These are phyloP conservation scores for Fagopyrum tataricum DNA, from an alignment of 148 eudicot species.

Conservation along the genomic window DNA sequence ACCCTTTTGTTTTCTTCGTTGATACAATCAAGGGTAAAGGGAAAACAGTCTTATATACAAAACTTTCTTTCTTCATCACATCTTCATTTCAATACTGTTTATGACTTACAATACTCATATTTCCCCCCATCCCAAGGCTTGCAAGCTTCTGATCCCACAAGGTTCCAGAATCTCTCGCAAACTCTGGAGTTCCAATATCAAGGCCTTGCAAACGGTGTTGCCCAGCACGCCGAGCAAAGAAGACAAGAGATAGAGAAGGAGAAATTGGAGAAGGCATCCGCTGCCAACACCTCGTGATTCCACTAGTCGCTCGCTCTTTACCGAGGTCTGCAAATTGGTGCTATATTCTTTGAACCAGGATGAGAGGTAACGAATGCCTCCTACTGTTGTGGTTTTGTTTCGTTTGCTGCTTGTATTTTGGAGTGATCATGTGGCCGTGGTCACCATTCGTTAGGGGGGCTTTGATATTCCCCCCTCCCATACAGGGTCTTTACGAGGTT, in stretches of 20 bases:
- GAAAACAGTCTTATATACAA: neutral
- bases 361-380: neutral
- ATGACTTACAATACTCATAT: neutral
- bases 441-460: neutral
- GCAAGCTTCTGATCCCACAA: conserved; percentile 78
- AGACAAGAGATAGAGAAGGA: conserved; percentile 79
- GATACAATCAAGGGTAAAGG: conserved; percentile 69
- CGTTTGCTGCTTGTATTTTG: neutral
- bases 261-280: conserved; percentile 62
- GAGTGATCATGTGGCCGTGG: conserved; percentile 7
- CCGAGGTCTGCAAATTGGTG: neutral
- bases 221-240: conserved; percentile 89
- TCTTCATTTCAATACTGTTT: neutral
- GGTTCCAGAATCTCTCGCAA: conserved; percentile 80
- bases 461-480: neutral
- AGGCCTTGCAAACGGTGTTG: conserved; percentile 81
- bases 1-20: conserved; percentile 85
- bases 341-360: neutral
- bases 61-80: neutral
- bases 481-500: neutral
- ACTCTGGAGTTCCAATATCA: conserved; percentile 75
- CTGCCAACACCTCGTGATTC: conserved; percentile 36
- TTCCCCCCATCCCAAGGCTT: conserved; percentile 29
- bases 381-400: neutral
- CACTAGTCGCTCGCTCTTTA: neutral